phyloP scores from a whole-genome alignment of 2,329 filamentous ascomycete species.

The Calonectria naviculata region DNA sequence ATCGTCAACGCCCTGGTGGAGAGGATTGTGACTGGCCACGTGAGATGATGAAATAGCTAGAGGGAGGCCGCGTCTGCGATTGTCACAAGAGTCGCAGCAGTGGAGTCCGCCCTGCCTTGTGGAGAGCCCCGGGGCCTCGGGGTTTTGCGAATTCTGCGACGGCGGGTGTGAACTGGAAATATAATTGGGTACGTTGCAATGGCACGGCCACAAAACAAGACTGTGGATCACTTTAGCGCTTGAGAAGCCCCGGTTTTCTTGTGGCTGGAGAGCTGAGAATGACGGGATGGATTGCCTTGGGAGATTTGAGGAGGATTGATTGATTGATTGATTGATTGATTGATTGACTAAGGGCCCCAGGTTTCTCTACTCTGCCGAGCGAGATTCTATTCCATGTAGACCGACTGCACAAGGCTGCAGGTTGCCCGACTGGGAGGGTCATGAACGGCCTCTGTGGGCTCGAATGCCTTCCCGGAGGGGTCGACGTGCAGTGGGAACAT shows the following conservation, averaged over 20 bases:
- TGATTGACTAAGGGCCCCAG: neutral
- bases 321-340: neutral
- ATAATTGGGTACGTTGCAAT: neutral
- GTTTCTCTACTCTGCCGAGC: neutral
- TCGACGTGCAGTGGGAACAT: neutral
- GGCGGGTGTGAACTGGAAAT: constrained; percentile 13
- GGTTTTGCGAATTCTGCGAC: neutral
- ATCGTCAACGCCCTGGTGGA: neutral
- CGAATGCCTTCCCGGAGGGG: neutral
- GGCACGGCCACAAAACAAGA: constrained; percentile 15
- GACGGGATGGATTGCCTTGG: neutral
- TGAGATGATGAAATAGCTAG: constrained; percentile 30
- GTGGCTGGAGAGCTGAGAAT: constrained; percentile 16
- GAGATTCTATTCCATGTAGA: neutral
- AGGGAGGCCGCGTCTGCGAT: constrained; percentile 36
- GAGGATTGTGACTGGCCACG: constrained; percentile 18
- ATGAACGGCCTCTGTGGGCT: neutral
- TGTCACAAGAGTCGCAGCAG: constrained; percentile 19
- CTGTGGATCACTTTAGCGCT: constrained; percentile 9
- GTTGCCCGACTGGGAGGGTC: neutral
- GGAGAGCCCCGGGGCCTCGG: neutral
- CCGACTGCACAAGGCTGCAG: constrained; percentile 7
- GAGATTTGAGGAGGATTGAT: constrained; percentile 10
- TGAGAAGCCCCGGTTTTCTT: neutral
- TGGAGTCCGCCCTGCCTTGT: constrained; percentile 8